These are phyloP conservation scores for Cephalotrichum gorgonifer DNA, from an alignment of 2,329 filamentous ascomycete genomes.

Conservation along the genomic window DNA sequence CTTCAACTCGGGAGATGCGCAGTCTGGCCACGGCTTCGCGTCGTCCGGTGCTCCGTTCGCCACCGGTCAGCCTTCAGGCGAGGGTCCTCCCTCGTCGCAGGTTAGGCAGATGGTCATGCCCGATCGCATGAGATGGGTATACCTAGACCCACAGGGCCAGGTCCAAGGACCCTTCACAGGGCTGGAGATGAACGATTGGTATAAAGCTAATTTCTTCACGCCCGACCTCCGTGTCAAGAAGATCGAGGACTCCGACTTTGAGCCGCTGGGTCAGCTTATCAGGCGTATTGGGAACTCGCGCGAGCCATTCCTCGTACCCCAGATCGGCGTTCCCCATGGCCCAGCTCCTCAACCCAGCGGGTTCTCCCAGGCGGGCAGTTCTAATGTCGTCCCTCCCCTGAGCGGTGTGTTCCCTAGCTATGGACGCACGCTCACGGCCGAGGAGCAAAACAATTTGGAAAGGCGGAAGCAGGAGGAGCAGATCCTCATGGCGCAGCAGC, in stretches of 20 bases:
- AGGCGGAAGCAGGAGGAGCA: conserved; percentile 96
- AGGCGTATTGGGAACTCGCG: conserved; percentile 92
- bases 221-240: conserved; percentile 92
- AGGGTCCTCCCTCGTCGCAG: conserved; percentile 51
- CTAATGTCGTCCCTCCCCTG: conserved; percentile 73
- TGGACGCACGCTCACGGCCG: conserved; percentile 88
- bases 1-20: conserved; percentile 27
- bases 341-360: conserved; percentile 45
- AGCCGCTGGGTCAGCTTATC: conserved; percentile 89
- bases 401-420: conserved; percentile 93
- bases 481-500: conserved; percentile 90
- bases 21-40: conserved; percentile 12
- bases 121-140: conserved; percentile 97
- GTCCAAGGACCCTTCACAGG: conserved; percentile 93
- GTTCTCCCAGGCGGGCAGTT: conserved; percentile 38
- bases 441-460: conserved; percentile 96
- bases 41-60: conserved; percentile 12
- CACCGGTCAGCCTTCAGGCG: conserved; percentile 21
- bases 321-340: conserved; percentile 91
- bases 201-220: conserved; percentile 96
- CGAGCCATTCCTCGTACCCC: conserved; percentile 93
- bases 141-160: conserved; percentile 85
- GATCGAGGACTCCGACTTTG: conserved; percentile 85
- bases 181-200: conserved; percentile 99
- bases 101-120: conserved; percentile 97